Conservation (phyloP, 2,329 filamentous ascomycete genomes). For the Fusarium devonianum region DNA sequence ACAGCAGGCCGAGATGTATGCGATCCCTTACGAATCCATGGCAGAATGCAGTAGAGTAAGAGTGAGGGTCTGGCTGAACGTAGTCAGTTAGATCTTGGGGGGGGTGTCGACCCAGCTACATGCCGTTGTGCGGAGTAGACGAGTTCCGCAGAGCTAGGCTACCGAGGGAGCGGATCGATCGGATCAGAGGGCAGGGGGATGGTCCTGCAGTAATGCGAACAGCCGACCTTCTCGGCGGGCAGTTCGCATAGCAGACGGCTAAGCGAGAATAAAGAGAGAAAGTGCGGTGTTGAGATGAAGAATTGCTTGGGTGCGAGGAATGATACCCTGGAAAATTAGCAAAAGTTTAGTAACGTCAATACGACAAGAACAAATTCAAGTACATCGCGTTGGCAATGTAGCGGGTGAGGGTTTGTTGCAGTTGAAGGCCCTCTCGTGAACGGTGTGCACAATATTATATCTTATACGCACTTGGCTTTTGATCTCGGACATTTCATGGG, state of each 20-base stretch:
- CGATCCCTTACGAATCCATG: too few relatives aligned
- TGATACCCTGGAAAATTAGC: too few relatives aligned
- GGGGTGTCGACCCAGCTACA: constrained; percentile 9
- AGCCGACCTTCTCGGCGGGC: too few relatives aligned
- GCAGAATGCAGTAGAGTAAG: not conserved
- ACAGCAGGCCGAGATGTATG: too few relatives aligned
- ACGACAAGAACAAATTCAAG: too few relatives aligned
- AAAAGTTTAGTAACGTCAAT: too few relatives aligned
- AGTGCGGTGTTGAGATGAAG: too few relatives aligned
- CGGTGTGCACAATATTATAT: not conserved
- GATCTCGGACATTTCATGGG: constrained; percentile 8
- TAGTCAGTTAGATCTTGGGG: not conserved
- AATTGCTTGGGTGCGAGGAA: too few relatives aligned
- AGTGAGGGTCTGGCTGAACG: not conserved
- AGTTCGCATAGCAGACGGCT: not conserved
- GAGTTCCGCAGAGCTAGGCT: constrained; percentile 10
- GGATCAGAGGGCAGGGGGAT: constrained; percentile 10
- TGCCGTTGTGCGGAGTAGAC: constrained; percentile 10
- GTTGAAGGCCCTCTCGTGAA: not conserved
- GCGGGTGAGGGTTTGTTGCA: not conserved
- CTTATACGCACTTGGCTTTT: constrained; percentile 1
- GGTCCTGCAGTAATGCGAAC: too few relatives aligned
- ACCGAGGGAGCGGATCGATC: constrained; percentile 8
- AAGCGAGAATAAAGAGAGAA: too few relatives aligned
- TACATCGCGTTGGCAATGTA: too few relatives aligned